Conservation (phyloP, 192 early-diverging fungal species). For the Ambispora gerdemannii region DNA sequence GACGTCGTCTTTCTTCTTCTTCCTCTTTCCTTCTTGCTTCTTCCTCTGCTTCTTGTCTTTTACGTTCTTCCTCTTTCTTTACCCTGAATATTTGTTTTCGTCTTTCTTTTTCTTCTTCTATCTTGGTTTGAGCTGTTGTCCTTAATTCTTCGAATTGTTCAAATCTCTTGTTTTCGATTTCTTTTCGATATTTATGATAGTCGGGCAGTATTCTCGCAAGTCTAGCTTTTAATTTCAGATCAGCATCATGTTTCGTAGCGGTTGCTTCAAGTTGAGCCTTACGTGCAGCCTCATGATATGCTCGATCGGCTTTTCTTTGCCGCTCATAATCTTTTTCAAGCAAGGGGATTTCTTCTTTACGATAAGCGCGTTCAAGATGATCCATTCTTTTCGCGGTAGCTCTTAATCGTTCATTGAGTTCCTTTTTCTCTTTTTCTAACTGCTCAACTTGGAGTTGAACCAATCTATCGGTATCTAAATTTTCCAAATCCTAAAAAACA, state of each 20-base stretch:
- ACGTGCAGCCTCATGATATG: constrained; percentile 70
- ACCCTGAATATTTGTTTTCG: constrained; percentile 62
- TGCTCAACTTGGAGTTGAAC: constrained; percentile 84
- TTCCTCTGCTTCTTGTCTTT: constrained; percentile 40
- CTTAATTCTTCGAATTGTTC: constrained; percentile 55
- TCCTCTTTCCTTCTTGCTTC: constrained; percentile 37
- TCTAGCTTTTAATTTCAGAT: constrained; percentile 74
- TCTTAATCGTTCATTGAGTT: constrained; percentile 74
- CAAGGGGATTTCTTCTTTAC: constrained; percentile 86
- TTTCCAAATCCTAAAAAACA: constrained; percentile 72
- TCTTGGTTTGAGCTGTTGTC: constrained; percentile 55
- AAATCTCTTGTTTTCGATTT: constrained; percentile 58
- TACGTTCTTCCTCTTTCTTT: constrained; percentile 50
- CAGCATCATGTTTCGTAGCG: constrained; percentile 63
- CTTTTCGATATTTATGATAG: constrained; percentile 61
- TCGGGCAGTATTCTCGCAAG: constrained; percentile 80
- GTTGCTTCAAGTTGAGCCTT: constrained; percentile 68
- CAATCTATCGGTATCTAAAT: constrained; percentile 75
- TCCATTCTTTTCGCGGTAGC: constrained; percentile 75
- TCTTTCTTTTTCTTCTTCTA: constrained; percentile 70
- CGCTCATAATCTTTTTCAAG: constrained; percentile 87
- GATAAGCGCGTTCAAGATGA: constrained; percentile 90
- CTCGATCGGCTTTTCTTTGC: constrained; percentile 82
- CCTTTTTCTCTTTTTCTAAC: constrained; percentile 86
- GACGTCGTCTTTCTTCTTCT: constrained; percentile 39